Base-by-base conservation (phyloP, 495 filamentous ascomycete species). In the Trichodelitschia bisporula region DNA sequence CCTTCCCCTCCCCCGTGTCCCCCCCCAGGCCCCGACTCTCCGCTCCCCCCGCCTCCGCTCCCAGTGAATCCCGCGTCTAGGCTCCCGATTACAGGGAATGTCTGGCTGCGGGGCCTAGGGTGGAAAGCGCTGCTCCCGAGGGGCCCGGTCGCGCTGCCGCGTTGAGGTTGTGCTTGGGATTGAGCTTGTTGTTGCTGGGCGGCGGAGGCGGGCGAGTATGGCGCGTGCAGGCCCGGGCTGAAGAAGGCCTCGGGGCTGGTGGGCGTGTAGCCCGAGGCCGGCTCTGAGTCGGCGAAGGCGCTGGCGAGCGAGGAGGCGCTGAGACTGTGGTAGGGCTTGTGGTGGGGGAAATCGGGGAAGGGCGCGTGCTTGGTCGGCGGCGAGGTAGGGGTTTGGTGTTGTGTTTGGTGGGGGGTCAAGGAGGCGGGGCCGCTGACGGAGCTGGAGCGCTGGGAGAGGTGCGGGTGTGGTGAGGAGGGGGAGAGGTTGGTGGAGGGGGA, bases 171-270 rank as follows among this genome's bases (percentile, higher is more conserved):
- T n/a, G 6, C 6, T n/a, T 24, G 21, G 6, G 6, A n/a, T n/a
- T 24, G 21, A 6, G 6, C 6, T n/a, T 24, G 21, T n/a, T 24
- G 21, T 24, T 24, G 21, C 21, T 24, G 21, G 6, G 6, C 6
- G 6, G 6, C 6, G 6, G 21, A 24, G 6, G 21, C 6, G 6
- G 21, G n/a, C 21, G 21, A 24, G 6, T 6, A 24, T n/a, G 21
- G n/a, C 21, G 21, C 21, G 6, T 6, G 21, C 21, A 24, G n/a
- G 35, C 89, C 66, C 2, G 76, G 69, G 1, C 75, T 74, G 50
- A 79, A 82, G 43, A 90, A 75, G n/a, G n/a, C n/a, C n/a, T n/a
- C n/a, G 2, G 84, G 80, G 8, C 83, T 79, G 2, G 77, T 72
- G 26, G 86, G 86, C 19, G 77, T 64, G 4, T 82, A 68, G 30